Base-by-base conservation (phyloP, 2,329 filamentous ascomycete genomes). In the Dryadomyces quercivorus region DNA sequence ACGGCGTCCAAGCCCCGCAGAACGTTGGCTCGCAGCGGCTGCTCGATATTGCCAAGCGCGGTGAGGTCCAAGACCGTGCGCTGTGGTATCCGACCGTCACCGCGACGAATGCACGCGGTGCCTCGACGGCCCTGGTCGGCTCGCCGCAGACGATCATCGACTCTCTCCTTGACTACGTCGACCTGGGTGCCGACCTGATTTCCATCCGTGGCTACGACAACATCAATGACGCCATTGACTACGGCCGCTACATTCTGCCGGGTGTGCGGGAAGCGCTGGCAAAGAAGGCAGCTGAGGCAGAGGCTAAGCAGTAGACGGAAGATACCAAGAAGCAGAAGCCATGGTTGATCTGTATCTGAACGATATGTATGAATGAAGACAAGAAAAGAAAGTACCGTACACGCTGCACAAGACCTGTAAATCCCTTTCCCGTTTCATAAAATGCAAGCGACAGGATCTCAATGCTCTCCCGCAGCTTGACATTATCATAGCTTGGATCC, bases 41-140 rank as follows among this genome's bases (percentile, higher is more conserved):
- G 48, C 69, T 82, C 0, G 78, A 80, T 9, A 81, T 82, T 58
- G 79, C 79, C 31, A 66, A 70, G 49, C 66, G 68, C 2, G 75
- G 75, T 1, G 78, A 81, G 60, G 74, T 82, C 2, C 79, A 82
- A 59, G 79, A 82, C 61, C 75, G 78, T 18, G 78, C 76, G 1
- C 65, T 82, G n/a, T 82, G 79, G 78, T 82, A 81, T 63, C 77
- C 78, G 0, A 82, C 79, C 0, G 79, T 82, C 5, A 80, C 77
- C 2, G 78, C 78, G 1, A 82, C 79, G 1, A 78, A 78, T 61
- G 79, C 79, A 1, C 69, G 76, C 1, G 79, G 79, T 1, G 79
- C 79, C 0, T 80, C 77, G 0, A 82, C 78, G 1, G 78, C 78
- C 0, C 65, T 82, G 40, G 78, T 81, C 0, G 78, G 78, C 3